A percentile compares a stretch with the other conserved stretches of the same genome.
Evolutionary conservation across 257 asterid species (phyloP).

Genomic region (Schizonepeta tenuifolia): DNA sequence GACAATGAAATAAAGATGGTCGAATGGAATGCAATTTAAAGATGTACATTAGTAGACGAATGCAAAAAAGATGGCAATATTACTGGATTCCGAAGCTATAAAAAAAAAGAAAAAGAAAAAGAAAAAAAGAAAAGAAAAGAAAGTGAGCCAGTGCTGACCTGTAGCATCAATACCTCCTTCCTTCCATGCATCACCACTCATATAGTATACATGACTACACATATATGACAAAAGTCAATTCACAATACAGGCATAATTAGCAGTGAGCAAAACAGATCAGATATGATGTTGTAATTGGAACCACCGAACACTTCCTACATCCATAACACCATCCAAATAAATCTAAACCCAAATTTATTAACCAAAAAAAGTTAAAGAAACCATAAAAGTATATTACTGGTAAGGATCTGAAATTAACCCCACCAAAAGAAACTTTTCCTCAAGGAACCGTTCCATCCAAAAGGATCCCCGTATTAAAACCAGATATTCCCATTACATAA

Average conservation of each 20-base stretch:
- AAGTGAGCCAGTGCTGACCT: constrained; percentile 58
- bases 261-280: background rate
- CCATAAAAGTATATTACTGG: background rate
- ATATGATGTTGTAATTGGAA: constrained; percentile 9
- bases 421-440: background rate
- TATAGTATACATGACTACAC: constrained; percentile 96
- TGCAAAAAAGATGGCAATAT: constrained; percentile 13
- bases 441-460: too few species aligned
- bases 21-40: background rate
- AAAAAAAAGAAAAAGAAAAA: constrained; percentile 1
- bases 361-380: background rate
- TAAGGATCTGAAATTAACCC: background rate
- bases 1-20: background rate
- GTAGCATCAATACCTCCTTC: constrained; percentile 99
- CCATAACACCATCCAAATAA: constrained; percentile 14
- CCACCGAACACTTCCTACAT: background rate
- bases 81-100: constrained; percentile 18
- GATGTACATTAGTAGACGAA: constrained; percentile 7
- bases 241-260: constrained; percentile 3
- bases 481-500: background rate
- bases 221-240: constrained; percentile 36
- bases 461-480: background rate
- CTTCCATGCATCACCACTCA: constrained; percentile 99
- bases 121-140: constrained; percentile 3
- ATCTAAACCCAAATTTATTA: background rate